Evolutionary conservation across 331 rosid genomes (phyloP), one percentile per base, ranked within the genome.

Genomic region (Quercus phellos): DNA sequence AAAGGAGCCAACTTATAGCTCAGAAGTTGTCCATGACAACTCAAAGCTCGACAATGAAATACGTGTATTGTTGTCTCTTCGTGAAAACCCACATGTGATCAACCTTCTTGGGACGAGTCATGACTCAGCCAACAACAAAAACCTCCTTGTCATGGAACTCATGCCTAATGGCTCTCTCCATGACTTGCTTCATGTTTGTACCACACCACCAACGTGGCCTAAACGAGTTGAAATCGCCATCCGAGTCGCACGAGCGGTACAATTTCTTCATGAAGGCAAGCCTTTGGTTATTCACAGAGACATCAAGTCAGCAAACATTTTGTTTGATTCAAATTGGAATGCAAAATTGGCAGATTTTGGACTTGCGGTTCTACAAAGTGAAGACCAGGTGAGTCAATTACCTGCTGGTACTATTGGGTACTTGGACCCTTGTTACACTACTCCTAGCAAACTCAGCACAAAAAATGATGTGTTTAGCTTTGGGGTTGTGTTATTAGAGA

Each of bases 371-470:
- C 5, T n/a, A 1, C 54, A 2, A 46, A 32, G 21, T 7, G 73
- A 51, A 46, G 21, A 59, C 21, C 74, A 17, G 9, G 21, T 2
- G 74, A 69, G 70, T 69, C 84, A 56, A 64, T 38, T 38, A 38
- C 92, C 95, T n/a, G 91, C 92, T 0, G 95, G 95, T 26, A 90
- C 95, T 0, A 81, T 88, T 10, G 95, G 95, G 67, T 88, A 90
- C 30, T 30, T 90, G 30, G 95, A 90, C 63, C 95, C 95, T 27
- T 42, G 81, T 46, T 90, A 88, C 84, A 87, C 88, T 8, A 75
- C 75, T 0, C 86, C 95, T 0, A 22, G 26, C 51, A 83, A 87
- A 66, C 80, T 90, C 16, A 90, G 95, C 76, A 77, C 89, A 0
- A 90, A 85, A 53, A 83, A 42, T 24, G 95, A 90, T 60, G 81